Evolutionary conservation across 148 eudicot species (phyloP), one percentile per base, ranked within the genome.

Genomic region (Fallopia convolvulus): DNA sequence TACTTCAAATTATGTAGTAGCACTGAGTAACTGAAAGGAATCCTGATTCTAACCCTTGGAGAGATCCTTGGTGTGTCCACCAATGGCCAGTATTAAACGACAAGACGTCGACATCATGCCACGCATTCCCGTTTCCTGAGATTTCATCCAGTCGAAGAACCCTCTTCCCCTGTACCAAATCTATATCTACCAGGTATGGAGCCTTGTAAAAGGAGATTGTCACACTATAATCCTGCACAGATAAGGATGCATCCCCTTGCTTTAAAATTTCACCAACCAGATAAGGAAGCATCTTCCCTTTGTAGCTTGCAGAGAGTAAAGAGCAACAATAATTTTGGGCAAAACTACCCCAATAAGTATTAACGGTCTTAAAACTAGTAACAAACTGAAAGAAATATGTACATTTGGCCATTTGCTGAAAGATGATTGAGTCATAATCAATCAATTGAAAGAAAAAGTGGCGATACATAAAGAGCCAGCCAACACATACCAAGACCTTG

Each of bases 71-170:
- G 82, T 95, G 99, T 32, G 80, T 89, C 97, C 97, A 95, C 99
- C 99, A 93, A 55, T 95, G 99, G 36, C 99, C 99, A 36, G 99
- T 92, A 86, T 95, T 86, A 77, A 95, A 95, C 6, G 83, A 79
- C 21, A 95, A 84, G 49, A 95, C 91, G 72, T 95, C 99, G 1
- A 81, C 94, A n/a, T 81, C 84, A 4, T 46, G 86, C 99, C 99
- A 95, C 3, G 88, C 87, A 49, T 88, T 87, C 2, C 86, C 89
- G 40, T 95, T 93, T 12, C 88, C 88, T 0, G 93, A 86, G 10
- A 91, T 87, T 9, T 95, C 94, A n/a, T 90, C 99, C 70, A 95
- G 80, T 84, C 76, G 89, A 11, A 95, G 77, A 56, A 95, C 79
- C 60, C 93, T 88, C 75, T 86, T 88, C 58, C 99, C 99, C 79